These are phyloP conservation scores for Phalaenopsis hybrid DNA, from an alignment of 116 monocot species.

Conservation along the genomic window DNA sequence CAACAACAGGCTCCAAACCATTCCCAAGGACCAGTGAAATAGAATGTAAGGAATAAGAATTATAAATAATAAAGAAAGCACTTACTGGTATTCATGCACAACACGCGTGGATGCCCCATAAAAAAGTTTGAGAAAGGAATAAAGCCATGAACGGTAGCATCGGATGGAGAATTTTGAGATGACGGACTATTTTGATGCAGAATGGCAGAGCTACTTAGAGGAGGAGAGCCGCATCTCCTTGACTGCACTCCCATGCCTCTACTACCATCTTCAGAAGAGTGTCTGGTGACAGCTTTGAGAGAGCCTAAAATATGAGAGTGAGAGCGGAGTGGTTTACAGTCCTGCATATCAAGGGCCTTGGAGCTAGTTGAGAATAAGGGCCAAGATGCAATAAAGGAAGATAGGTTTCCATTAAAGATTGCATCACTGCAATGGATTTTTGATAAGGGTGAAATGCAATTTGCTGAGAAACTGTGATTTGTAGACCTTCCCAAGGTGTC, in stretches of 20 bases:
- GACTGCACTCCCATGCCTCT: constrained; percentile 10
- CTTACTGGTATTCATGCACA: constrained; percentile 68
- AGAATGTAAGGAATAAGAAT: background rate
- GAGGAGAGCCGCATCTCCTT: constrained; percentile 2
- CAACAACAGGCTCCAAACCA: too few species aligned
- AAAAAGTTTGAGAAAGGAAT: constrained; percentile 15
- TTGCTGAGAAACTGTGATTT: constrained; percentile 15
- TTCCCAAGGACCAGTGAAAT: background rate
- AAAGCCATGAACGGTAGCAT: constrained; percentile 20
- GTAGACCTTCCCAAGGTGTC: constrained; percentile 9
- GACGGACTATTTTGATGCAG: constrained; percentile 18
- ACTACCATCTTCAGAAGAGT: constrained; percentile 12
- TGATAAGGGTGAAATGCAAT: constrained; percentile 13
- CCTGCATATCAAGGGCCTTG: constrained; percentile 7
- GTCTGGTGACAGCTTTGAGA: constrained; percentile 12
- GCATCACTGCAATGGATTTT: constrained; percentile 17
- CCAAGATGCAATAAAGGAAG: constrained; percentile 19
- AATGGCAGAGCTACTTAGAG: constrained; percentile 5
- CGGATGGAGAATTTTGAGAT: constrained; percentile 10
- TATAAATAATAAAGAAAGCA: background rate
- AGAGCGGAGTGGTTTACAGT: constrained; percentile 18
- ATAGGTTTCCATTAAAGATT: constrained; percentile 14
- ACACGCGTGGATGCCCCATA: constrained; percentile 39
- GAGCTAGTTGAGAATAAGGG: background rate
- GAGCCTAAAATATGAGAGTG: constrained; percentile 14